Evolutionary conservation across 805 yeast genomes (phyloP).

Genomic region (Yamadazyma olivae): DNA sequence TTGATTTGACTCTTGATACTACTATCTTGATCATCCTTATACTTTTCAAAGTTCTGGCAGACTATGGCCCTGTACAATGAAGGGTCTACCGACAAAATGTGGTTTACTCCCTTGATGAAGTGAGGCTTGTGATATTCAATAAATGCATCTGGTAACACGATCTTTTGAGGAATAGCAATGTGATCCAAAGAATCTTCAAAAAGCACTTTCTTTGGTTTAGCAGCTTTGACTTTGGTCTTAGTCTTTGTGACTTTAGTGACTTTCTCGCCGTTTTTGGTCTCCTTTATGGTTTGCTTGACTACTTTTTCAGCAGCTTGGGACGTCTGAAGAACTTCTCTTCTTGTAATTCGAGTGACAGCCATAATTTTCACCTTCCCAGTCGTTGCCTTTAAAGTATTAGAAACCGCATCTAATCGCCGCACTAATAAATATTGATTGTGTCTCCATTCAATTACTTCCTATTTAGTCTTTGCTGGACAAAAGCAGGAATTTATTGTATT

Average conservation of each 20-base stretch:
- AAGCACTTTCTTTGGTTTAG: not conserved
- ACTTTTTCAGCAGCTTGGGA: too few species aligned
- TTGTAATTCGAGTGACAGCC: too few species aligned
- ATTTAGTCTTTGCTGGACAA: too few species aligned
- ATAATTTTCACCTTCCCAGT: too few species aligned
- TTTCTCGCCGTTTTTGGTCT: too few species aligned
- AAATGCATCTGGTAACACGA: constrained; percentile 25
- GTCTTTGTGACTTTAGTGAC: not conserved
- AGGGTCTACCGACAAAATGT: constrained; percentile 28
- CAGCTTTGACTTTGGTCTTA: not conserved
- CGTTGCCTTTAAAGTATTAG: too few species aligned
- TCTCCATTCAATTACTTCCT: too few species aligned
- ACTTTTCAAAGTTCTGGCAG: constrained; percentile 24
- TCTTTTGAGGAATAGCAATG: constrained; percentile 10
- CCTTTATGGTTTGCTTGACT: too few species aligned
- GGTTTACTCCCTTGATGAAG: constrained; percentile 30
- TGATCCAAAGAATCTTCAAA: constrained; percentile 12
- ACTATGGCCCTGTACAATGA: constrained; percentile 32
- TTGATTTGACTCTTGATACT: constrained; percentile 2
- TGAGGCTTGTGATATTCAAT: constrained; percentile 28
- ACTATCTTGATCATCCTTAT: constrained; percentile 8
- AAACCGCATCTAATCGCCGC: too few species aligned
- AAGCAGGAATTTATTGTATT: too few species aligned
- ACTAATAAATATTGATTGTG: too few species aligned
- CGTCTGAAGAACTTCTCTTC: too few species aligned